phyloP scores from a whole-genome alignment of 2,329 filamentous ascomycete genomes.

The Sarocladium kiliense region DNA sequence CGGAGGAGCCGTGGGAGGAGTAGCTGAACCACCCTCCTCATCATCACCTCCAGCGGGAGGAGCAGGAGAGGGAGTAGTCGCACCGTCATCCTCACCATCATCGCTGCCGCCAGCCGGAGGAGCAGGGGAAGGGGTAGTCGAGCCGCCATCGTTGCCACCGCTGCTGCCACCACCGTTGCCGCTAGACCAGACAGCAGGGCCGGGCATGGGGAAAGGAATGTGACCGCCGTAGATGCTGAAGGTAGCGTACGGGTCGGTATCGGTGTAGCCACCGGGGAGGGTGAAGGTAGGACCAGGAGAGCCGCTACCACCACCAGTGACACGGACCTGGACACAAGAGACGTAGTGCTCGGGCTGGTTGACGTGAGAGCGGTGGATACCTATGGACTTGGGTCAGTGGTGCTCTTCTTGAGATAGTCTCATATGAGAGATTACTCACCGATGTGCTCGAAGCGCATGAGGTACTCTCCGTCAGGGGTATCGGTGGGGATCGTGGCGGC shows the following conservation, averaged over 20 bases:
- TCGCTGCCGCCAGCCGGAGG: conserved; percentile 10
- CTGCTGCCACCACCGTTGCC: conserved; percentile 5
- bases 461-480: conserved; percentile 31
- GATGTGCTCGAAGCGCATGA: conserved; percentile 29
- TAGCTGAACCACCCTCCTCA: too few species aligned
- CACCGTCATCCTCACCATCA: not conserved
- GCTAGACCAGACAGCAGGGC: conserved; percentile 15
- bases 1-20: conserved; percentile 2
- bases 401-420: not conserved
- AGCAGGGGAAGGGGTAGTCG: not conserved
- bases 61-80: not conserved
- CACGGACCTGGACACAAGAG: conserved; percentile 17
- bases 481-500: conserved; percentile 27
- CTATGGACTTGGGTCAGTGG: not conserved
- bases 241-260: conserved; percentile 17
- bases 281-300: conserved; percentile 18
- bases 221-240: conserved; percentile 18
- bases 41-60: not conserved
- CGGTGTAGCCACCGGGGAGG: conserved; percentile 24
- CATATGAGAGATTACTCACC: conserved; percentile 13
- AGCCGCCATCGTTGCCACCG: not conserved
- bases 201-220: conserved; percentile 16
- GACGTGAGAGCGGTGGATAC: conserved; percentile 18
- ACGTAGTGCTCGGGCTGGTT: conserved; percentile 18
- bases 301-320: conserved; percentile 15